Conservation (phyloP, 768 basidiomycete species). For the Lentinula aciculospora region DNA sequence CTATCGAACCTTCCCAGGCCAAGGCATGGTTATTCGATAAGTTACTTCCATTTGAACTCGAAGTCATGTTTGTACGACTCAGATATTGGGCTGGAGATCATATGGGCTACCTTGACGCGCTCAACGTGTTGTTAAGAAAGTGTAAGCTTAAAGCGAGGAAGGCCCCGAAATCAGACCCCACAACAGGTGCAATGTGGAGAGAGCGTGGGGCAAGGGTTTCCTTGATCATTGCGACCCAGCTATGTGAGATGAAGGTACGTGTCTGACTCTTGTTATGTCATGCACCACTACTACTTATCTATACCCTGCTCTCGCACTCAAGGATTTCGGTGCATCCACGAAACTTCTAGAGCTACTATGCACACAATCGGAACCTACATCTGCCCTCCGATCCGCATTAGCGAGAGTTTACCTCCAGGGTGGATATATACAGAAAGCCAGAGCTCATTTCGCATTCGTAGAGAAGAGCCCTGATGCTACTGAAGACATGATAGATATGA, state of each 20-base stretch:
- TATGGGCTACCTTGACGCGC: slow-evolving; percentile 74
- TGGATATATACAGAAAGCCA: slow-evolving; percentile 58
- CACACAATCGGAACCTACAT: slow-evolving; percentile 35
- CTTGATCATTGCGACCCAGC: slow-evolving; percentile 74
- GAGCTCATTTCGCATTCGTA: slow-evolving; percentile 50
- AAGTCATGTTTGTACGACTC: slow-evolving; percentile 68
- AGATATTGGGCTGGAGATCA: slow-evolving; percentile 81
- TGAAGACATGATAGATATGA: slow-evolving; percentile 49
- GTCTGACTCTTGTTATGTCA: not conserved
- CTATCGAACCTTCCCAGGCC: slow-evolving; percentile 45
- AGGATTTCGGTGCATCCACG: slow-evolving; percentile 70
- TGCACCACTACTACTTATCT: not conserved
- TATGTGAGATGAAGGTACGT: slow-evolving; percentile 78
- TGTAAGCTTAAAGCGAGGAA: slow-evolving; percentile 51
- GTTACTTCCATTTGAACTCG: slow-evolving; percentile 54
- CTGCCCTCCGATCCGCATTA: slow-evolving; percentile 61
- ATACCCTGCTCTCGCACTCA: not conserved
- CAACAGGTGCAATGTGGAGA: slow-evolving; percentile 66
- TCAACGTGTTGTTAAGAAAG: slow-evolving; percentile 53
- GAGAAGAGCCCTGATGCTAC: slow-evolving; percentile 36
- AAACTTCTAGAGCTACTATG: slow-evolving; percentile 67
- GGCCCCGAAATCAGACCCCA: slow-evolving; percentile 26
- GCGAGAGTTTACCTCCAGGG: slow-evolving; percentile 72
- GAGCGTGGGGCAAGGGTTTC: slow-evolving; percentile 74
- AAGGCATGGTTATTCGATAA: slow-evolving; percentile 57